These are phyloP conservation scores for Uncinocarpus reesii DNA, from an alignment of 2,329 filamentous ascomycete species.

Conservation along the genomic window DNA sequence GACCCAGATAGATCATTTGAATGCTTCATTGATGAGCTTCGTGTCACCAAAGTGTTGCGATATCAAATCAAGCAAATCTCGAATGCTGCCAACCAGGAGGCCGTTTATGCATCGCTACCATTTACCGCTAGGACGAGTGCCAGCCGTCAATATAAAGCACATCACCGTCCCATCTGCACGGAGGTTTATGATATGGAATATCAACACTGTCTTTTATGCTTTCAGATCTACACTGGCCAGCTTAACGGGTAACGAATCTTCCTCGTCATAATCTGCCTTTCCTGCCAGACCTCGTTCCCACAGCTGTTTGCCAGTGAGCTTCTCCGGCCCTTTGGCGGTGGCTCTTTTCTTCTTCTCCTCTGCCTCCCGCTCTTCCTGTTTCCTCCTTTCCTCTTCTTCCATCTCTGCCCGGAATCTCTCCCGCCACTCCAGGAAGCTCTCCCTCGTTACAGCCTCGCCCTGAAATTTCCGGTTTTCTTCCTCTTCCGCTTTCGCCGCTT, in stretches of 20 bases:
- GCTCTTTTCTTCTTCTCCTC: constrained; percentile 75
- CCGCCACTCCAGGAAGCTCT: constrained; percentile 76
- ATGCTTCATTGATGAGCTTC: too few relatives aligned
- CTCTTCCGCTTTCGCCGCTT: constrained; percentile 55
- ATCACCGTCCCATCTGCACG: too few relatives aligned
- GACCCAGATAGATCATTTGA: too few relatives aligned
- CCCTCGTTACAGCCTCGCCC: constrained; percentile 75
- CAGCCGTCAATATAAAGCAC: too few relatives aligned
- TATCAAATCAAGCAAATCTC: too few relatives aligned
- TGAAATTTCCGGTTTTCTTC: constrained; percentile 97
- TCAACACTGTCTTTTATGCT: background rate
- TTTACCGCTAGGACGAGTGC: too few relatives aligned
- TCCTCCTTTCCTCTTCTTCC: constrained; percentile 57
- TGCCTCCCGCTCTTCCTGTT: constrained; percentile 63
- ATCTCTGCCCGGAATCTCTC: constrained; percentile 68
- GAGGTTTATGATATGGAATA: too few relatives aligned
- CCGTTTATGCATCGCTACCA: too few relatives aligned
- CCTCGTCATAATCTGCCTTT: constrained; percentile 56
- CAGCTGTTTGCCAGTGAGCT: constrained; percentile 61
- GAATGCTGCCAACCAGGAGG: too few relatives aligned
- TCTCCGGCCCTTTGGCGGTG: constrained; percentile 55
- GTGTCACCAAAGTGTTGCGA: too few relatives aligned
- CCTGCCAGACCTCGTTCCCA: constrained; percentile 65
- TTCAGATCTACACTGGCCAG: constrained; percentile 58
- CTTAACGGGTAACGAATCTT: constrained; percentile 49